Percentiles rank a stretch among this genome's conserved stretches.
Conservation (phyloP, 768 basidiomycete genomes). For the Psilocybe azurescens region DNA sequence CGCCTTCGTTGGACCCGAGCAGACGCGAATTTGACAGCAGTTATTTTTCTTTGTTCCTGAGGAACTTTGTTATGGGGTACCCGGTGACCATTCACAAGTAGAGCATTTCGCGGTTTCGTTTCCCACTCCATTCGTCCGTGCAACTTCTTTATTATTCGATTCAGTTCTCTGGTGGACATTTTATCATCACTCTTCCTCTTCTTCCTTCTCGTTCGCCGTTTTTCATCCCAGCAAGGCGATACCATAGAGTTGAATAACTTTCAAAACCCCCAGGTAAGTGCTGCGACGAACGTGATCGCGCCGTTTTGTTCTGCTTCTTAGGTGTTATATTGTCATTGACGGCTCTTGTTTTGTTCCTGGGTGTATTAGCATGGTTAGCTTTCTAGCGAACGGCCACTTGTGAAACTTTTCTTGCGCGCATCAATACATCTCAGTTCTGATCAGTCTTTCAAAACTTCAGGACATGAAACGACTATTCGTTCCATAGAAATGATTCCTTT, state of each 20-base stretch:
- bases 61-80: too few species aligned
- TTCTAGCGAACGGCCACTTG: constrained; percentile 23
- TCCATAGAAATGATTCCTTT: constrained; percentile 8
- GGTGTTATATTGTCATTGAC: background rate
- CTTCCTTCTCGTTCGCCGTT: too few species aligned
- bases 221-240: background rate
- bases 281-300: background rate
- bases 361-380: constrained; percentile 14
- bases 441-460: constrained; percentile 1
- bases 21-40: too few species aligned
- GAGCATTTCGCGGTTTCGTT: too few species aligned
- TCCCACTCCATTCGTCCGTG: too few species aligned
- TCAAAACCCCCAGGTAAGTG: constrained; percentile 37
- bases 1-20: too few species aligned
- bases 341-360: constrained; percentile 3
- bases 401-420: background rate
- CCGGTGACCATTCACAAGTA: too few species aligned
- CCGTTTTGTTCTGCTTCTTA: background rate
- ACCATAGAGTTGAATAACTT: constrained; percentile 41
- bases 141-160: too few species aligned
- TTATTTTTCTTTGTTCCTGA: too few species aligned
- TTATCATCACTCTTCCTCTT: too few species aligned
- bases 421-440: background rate
- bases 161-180: too few species aligned
- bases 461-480: constrained; percentile 22